A percentile compares a stretch with the other conserved stretches of the same genome.
These are phyloP conservation scores for Tetragonia tetragonoides DNA, from an alignment of 148 eudicot genomes.

Conservation along the genomic window DNA sequence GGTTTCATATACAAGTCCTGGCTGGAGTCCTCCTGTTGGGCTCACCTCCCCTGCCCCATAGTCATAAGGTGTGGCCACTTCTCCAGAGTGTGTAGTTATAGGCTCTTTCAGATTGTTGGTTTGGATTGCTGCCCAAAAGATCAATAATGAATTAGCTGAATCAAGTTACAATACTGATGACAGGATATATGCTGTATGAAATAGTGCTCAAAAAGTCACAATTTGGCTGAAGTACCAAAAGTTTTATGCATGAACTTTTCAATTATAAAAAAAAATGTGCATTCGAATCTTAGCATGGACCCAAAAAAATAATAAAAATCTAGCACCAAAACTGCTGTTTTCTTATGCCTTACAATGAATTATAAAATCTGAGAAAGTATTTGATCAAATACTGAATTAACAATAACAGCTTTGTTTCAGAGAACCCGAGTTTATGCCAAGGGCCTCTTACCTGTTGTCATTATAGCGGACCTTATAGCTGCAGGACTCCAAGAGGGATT, in stretches of 20 bases:
- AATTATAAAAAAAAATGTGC: no score
- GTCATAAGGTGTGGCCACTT: conserved; percentile 60
- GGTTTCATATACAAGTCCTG: conserved; percentile 62
- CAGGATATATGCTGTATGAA: no score
- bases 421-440: no score
- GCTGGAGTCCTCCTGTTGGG: conserved; percentile 47
- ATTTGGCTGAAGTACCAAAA: no score
- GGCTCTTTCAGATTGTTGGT: conserved; percentile 43
- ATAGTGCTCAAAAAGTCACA: no score
- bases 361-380: no score
- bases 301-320: no score
- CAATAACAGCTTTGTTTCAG: not conserved
- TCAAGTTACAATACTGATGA: not conserved
- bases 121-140: conserved; percentile 48
- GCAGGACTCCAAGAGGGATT: conserved; percentile 66
- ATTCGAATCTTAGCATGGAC: no score
- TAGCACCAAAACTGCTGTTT: no score
- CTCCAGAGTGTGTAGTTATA: conserved; percentile 43
- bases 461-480: conserved; percentile 68
- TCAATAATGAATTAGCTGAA: not conserved
- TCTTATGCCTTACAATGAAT: no score
- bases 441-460: conserved; percentile 59
- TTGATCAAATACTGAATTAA: no score
- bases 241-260: no score
- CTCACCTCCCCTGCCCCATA: conserved; percentile 74